A percentile compares a stretch with the other conserved stretches of the same genome.
phyloP scores from a whole-genome alignment of 306 rosid genomes.

The Cucumis melo region DNA sequence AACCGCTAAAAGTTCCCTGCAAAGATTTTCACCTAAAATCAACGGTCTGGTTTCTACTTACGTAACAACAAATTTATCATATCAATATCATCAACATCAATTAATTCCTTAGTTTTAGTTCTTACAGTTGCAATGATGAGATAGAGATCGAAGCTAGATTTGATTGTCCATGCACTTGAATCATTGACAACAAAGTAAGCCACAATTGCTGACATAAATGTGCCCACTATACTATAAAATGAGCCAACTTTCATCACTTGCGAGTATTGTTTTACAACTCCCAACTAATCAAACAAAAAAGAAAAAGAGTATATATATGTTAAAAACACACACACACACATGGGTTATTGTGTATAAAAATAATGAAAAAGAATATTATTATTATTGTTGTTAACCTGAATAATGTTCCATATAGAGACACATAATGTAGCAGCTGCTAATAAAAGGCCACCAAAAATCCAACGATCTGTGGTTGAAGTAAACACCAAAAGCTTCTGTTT shows the following conservation, averaged over 20 bases:
- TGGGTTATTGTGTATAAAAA: no score
- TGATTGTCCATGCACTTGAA: constrained; percentile 17
- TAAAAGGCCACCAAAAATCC: constrained; percentile 65
- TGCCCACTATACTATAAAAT: constrained; percentile 26
- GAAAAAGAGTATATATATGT: no score
- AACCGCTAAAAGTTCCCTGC: constrained; percentile 24
- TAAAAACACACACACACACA: neutral
- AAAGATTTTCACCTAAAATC: neutral
- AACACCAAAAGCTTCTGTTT: constrained; percentile 28
- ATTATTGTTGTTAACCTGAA: constrained; percentile 17
- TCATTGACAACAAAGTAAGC: constrained; percentile 13
- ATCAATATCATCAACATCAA: no score
- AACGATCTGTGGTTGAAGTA: constrained; percentile 49
- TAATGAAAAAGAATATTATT: neutral
- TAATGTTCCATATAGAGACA: constrained; percentile 36
- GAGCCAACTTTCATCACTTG: constrained; percentile 30
- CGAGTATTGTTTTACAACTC: constrained; percentile 28
- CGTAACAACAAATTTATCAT: neutral
- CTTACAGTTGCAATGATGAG: constrained; percentile 28
- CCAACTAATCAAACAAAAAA: constrained; percentile 19
- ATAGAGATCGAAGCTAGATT: constrained; percentile 20
- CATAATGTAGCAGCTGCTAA: constrained; percentile 49
- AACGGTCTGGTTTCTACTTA: neutral
- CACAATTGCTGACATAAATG: constrained; percentile 17
- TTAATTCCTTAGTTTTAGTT: no score